Conservation (phyloP, 768 basidiomycete species). For the Multifurca ochricompacta region DNA sequence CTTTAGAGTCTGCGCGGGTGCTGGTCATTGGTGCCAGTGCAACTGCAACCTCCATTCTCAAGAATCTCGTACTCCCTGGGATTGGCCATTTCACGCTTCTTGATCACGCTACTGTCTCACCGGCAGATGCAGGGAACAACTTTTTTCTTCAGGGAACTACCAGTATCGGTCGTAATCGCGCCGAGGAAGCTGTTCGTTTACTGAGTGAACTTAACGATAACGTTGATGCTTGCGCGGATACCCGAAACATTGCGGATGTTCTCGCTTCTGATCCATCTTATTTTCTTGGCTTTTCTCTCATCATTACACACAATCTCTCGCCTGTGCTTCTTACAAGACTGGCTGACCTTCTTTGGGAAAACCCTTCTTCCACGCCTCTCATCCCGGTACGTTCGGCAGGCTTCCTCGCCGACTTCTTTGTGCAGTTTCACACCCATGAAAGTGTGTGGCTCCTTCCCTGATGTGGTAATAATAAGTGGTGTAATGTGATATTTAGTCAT, state of each 20-base stretch:
- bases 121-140: conserved; percentile 87
- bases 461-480: not conserved
- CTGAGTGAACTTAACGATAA: conserved; percentile 83
- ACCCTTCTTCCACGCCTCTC: conserved; percentile 53
- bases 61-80: conserved; percentile 95
- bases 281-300: conserved; percentile 60
- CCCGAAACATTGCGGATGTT: conserved; percentile 46
- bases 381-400: conserved; percentile 80
- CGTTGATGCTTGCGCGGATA: conserved; percentile 64
- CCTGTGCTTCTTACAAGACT: conserved; percentile 48
- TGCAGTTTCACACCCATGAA: conserved; percentile 85
- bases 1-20: conserved; percentile 77
- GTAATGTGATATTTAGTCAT: conserved; percentile 48
- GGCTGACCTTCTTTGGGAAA: conserved; percentile 60
- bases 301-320: conserved; percentile 80
- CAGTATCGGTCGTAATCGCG: conserved; percentile 76
- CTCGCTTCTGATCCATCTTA: conserved; percentile 48
- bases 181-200: conserved; percentile 68
- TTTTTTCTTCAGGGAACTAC: conserved; percentile 79
- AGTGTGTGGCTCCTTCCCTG: conserved; percentile 38
- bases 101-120: conserved; percentile 51
- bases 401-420: conserved; percentile 81
- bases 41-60: conserved; percentile 82
- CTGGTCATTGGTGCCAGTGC: conserved; percentile 77
- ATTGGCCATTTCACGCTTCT: conserved; percentile 94